phyloP scores from a whole-genome alignment of 768 basidiomycete genomes.

The Astraeus odoratus region DNA sequence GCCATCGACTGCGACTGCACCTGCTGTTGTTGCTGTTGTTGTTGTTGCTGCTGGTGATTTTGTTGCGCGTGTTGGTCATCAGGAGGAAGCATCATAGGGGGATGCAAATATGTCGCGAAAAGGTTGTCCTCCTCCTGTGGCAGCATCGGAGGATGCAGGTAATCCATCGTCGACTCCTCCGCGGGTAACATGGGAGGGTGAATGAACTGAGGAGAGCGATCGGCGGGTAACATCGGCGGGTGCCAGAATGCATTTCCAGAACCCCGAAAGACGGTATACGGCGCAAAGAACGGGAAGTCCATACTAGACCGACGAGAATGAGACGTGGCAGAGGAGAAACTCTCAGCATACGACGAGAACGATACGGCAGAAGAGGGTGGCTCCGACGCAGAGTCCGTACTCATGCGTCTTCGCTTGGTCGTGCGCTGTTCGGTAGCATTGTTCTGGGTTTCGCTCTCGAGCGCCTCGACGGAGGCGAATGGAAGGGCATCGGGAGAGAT shows the following conservation, averaged over 20 bases:
- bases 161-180: slow-evolving; percentile 68
- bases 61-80: slow-evolving; percentile 23
- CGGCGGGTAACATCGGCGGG: slow-evolving; percentile 63
- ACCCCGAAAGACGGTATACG: slow-evolving; percentile 47
- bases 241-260: slow-evolving; percentile 66
- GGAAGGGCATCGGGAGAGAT: slow-evolving; percentile 45
- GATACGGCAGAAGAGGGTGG: slow-evolving; percentile 58
- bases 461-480: slow-evolving; percentile 41
- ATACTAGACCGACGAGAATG: slow-evolving; percentile 59
- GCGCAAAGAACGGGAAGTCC: slow-evolving; percentile 57
- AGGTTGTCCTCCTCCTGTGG: slow-evolving; percentile 62
- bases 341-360: slow-evolving; percentile 54
- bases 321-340: slow-evolving; percentile 50
- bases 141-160: slow-evolving; percentile 55
- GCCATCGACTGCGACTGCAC: neutral
- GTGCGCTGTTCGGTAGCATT: slow-evolving; percentile 30
- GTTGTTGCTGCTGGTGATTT: slow-evolving; percentile 15
- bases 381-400: slow-evolving; percentile 44
- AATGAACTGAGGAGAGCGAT: slow-evolving; percentile 48
- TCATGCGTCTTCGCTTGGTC: slow-evolving; percentile 69
- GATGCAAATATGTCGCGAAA: slow-evolving; percentile 47
- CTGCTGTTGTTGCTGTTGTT: slow-evolving; percentile 9
- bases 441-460: slow-evolving; percentile 37
- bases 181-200: slow-evolving; percentile 66
- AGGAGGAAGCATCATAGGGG: slow-evolving; percentile 45